Conservation (phyloP, 2,329 filamentous ascomycete genomes). For the Thielaviopsis musarum region DNA sequence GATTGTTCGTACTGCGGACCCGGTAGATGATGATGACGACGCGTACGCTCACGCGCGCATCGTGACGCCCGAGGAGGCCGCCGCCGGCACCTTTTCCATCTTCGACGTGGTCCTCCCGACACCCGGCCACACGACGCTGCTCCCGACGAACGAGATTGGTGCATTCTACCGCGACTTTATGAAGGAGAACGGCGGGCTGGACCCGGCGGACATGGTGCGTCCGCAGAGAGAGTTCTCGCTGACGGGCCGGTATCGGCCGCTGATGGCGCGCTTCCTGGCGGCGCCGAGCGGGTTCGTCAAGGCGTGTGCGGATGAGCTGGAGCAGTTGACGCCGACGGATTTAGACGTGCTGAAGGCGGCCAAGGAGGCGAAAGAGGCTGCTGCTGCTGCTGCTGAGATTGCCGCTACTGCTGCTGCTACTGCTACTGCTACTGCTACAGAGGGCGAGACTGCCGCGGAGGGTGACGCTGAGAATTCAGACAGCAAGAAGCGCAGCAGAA, state of each 20-base stretch:
- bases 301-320: constrained; percentile 49
- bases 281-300: constrained; percentile 51
- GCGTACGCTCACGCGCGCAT: constrained; percentile 44
- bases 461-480: background rate
- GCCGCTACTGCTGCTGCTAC: too few relatives aligned
- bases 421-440: constrained; percentile 5
- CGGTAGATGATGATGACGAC: constrained; percentile 26
- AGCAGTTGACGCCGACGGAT: constrained; percentile 84
- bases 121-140: constrained; percentile 81
- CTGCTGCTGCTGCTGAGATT: background rate
- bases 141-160: constrained; percentile 71
- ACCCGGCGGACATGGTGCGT: constrained; percentile 76
- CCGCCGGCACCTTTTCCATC: constrained; percentile 59
- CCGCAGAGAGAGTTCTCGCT: constrained; percentile 76
- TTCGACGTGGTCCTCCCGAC: constrained; percentile 81
- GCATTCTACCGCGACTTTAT: constrained; percentile 77
- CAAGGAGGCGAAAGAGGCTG: constrained; percentile 17
- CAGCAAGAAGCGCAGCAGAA: constrained; percentile 9
- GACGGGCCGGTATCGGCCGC: constrained; percentile 72
- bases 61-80: constrained; percentile 61
- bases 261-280: constrained; percentile 56
- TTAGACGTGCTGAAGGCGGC: constrained; percentile 45
- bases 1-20: constrained; percentile 38
- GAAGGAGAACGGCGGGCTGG: constrained; percentile 62
- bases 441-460: constrained; percentile 8